Conservation (phyloP, 2,329 filamentous ascomycete genomes). For the Verruconis gallopava region DNA sequence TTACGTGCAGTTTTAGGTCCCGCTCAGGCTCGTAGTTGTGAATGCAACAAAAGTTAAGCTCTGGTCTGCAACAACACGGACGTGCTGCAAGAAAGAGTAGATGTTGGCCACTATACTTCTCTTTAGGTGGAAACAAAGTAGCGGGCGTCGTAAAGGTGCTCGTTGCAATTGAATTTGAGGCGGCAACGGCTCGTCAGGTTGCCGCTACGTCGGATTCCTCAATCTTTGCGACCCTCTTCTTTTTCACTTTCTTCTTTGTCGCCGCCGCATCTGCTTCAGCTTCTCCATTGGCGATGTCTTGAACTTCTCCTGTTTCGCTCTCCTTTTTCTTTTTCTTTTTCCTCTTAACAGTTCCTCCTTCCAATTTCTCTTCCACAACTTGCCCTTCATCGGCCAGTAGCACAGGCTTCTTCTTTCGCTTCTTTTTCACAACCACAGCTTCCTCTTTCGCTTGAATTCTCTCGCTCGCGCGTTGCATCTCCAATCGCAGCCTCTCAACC, state of each 20-base stretch:
- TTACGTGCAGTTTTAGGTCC: no score
- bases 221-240: conserved; percentile 17
- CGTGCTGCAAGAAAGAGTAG: no score
- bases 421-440: conserved; percentile 48
- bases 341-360: conserved; percentile 11
- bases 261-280: conserved; percentile 12
- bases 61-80: no score
- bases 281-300: conserved; percentile 10
- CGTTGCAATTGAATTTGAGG: no score
- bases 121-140: no score
- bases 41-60: no score
- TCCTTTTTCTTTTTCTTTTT: conserved; percentile 12
- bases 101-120: no score
- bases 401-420: conserved; percentile 38
- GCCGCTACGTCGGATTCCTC: background rate
- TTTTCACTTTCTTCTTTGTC: conserved; percentile 33
- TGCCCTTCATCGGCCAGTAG: conserved; percentile 14
- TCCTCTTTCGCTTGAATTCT: conserved; percentile 60
- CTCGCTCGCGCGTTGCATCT: conserved; percentile 78
- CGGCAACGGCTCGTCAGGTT: no score
- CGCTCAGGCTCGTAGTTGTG: no score
- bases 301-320: conserved; percentile 11
- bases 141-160: no score
- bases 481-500: conserved; percentile 70
- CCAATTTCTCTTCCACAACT: conserved; percentile 14